phyloP scores from a whole-genome alignment of 2,329 filamentous ascomycete species.

The Arachnomyces sp. region DNA sequence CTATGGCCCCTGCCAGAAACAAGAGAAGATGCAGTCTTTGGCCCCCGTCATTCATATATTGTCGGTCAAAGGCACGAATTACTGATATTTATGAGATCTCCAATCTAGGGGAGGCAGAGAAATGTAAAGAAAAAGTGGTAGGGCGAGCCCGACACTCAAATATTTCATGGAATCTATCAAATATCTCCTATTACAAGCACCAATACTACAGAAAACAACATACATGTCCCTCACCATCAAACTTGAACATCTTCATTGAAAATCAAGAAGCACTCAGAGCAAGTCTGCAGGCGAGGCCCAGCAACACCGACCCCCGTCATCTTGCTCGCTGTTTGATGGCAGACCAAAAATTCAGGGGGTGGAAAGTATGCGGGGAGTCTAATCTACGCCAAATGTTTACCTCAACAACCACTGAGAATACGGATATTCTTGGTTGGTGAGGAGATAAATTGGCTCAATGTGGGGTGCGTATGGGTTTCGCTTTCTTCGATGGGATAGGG shows the following conservation, averaged over 20 bases:
- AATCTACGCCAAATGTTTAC: slow-evolving; percentile 90
- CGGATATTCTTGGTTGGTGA: slow-evolving; percentile 55
- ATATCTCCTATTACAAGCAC: too few relatives aligned
- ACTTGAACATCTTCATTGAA: slow-evolving; percentile 27
- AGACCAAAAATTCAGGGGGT: neutral
- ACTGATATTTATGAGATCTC: too few relatives aligned
- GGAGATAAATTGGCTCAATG: slow-evolving; percentile 75
- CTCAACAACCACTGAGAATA: slow-evolving; percentile 47
- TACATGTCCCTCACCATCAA: slow-evolving; percentile 34
- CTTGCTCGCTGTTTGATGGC: neutral
- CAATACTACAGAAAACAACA: neutral
- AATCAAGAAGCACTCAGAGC: slow-evolving; percentile 24
- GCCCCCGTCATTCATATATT: too few relatives aligned
- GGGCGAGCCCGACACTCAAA: too few relatives aligned
- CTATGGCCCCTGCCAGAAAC: too few relatives aligned
- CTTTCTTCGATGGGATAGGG: too few relatives aligned
- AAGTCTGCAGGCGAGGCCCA: slow-evolving; percentile 36
- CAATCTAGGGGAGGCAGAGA: too few relatives aligned
- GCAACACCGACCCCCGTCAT: slow-evolving; percentile 10
- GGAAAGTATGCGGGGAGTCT: slow-evolving; percentile 34
- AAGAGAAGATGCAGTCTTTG: too few relatives aligned
- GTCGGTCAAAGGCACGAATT: too few relatives aligned
- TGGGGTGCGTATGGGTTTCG: slow-evolving; percentile 15
- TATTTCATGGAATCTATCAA: too few relatives aligned
- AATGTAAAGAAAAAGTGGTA: too few relatives aligned